Base-by-base conservation (phyloP, 2,329 filamentous ascomycete species). In the Microdochium paspali region DNA sequence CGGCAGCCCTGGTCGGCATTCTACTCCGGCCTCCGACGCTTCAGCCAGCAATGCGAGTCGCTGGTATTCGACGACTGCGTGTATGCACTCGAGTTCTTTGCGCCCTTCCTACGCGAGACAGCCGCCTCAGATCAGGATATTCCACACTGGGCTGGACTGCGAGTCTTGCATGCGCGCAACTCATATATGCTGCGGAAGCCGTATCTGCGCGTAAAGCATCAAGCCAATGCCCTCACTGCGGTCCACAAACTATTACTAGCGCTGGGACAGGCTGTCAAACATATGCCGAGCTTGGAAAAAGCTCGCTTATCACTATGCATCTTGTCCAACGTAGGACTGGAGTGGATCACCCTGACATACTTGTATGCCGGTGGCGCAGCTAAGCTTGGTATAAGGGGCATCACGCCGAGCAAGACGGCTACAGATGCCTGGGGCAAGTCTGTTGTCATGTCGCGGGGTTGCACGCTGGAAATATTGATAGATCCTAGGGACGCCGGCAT, bases 41-140 rank as follows among this genome's bases (percentile, higher is more conserved):
- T 53, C n/a, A 51, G 53, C 32, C 53, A 53, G 40, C 53, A 54
- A 15, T 54, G 53, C 46, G 53, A 54, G 44, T 53, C 48, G 2
- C 47, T 54, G 44, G 53, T 53, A 3, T 54, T 54, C 45, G 53
- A 54, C 49, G 53, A 54, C 43, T 53, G 53, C 46, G 44, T 54
- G 28, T 49, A 54, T n/a, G 53, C 51, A 2, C 28, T 40, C 20
- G 51, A 54, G 43, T 54, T 54, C 31, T 54, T 54, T 31, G 44
- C 49, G 10, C 53, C 53, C 2, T 54, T 54, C 12, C 39, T 54
- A 3, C 20, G 31, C 2, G 52, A 49, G 13, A 44, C 47, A 18
- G 24, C 47, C n/a, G 46, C 45, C 3, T 49, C n/a, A 15, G 42
- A 44, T 31, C 47, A 51, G 35, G 50, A 52, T 23, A 40, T 40